Conservation (phyloP, 768 basidiomycete species). For the Naganishia vishniacii region DNA sequence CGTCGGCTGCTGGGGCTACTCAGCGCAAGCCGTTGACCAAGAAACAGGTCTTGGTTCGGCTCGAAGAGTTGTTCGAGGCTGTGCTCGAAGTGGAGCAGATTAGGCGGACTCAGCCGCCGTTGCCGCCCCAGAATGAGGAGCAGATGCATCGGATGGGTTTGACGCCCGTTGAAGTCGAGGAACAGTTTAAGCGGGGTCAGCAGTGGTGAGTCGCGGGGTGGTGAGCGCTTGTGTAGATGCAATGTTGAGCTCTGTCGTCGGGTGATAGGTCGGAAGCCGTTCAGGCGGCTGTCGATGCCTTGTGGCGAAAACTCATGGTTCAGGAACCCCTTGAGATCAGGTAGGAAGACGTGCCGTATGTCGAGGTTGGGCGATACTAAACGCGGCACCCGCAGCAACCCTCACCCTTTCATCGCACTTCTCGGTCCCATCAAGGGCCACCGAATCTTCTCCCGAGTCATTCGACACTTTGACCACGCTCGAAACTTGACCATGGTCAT, state of each 20-base stretch:
- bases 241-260: no score
- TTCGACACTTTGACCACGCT: constrained; percentile 70
- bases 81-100: constrained; percentile 80
- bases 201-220: constrained; percentile 24
- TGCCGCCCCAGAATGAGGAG: constrained; percentile 34
- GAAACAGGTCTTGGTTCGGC: constrained; percentile 67
- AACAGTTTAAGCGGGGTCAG: constrained; percentile 20
- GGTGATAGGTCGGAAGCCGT: constrained; percentile 21
- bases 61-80: constrained; percentile 80
- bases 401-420: constrained; percentile 93
- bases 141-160: constrained; percentile 24
- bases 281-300: constrained; percentile 54
- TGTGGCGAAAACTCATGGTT: constrained; percentile 80
- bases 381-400: constrained; percentile 56
- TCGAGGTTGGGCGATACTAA: neutral
- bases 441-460: constrained; percentile 77
- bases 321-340: constrained; percentile 89
- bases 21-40: constrained; percentile 56
- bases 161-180: constrained; percentile 33
- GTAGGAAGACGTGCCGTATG: constrained; percentile 50
- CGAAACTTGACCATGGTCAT: constrained; percentile 83
- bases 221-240: no score
- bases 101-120: constrained; percentile 67
- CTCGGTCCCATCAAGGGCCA: constrained; percentile 86
- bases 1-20: neutral